These are phyloP conservation scores for Ambrosia artemisiifolia DNA, from an alignment of 129 eudicot species.

Conservation along the genomic window DNA sequence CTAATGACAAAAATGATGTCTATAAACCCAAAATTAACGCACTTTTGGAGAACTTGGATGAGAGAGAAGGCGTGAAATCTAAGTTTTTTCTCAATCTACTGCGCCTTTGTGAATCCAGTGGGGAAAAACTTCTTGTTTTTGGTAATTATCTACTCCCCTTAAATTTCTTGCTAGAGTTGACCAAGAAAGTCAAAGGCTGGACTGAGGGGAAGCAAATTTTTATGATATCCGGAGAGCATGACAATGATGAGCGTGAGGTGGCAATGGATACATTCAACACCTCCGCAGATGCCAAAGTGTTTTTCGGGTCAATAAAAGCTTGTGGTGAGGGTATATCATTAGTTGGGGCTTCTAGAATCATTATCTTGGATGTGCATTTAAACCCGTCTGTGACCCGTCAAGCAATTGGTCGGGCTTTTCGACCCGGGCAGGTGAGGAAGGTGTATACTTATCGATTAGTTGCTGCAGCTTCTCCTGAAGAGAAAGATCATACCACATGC, in stretches of 20 bases:
- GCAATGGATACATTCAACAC: conserved; percentile 43
- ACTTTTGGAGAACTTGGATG: conserved; percentile 49
- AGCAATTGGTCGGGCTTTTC: conserved; percentile 56
- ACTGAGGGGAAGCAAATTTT: conserved; percentile 44
- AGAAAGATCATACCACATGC: conserved; percentile 58
- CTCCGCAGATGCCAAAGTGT: conserved; percentile 40
- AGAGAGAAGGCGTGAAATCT: conserved; percentile 79
- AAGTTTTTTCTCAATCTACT: conserved; percentile 74
- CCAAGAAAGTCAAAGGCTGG: conserved; percentile 59
- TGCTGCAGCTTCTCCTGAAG: conserved; percentile 48
- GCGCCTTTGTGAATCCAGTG: conserved; percentile 60
- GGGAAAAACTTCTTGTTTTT: conserved; percentile 84
- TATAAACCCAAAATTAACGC: conserved; percentile 43
- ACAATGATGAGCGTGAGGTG: conserved; percentile 35
- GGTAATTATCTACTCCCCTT: conserved; percentile 79
- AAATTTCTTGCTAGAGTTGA: conserved; percentile 61
- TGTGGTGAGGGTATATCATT: conserved; percentile 52
- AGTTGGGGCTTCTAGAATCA: conserved; percentile 51
- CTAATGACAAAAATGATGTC: conserved; percentile 44
- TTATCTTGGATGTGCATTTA: conserved; percentile 53
- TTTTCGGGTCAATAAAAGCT: conserved; percentile 54
- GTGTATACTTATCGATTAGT: conserved; percentile 44
- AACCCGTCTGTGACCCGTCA: conserved; percentile 58
- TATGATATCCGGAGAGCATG: conserved; percentile 48
- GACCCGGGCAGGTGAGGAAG: conserved; percentile 49